Evolutionary conservation across 352 stramenopile species (phyloP).

Genomic region (Phytophthora chlamydospora): DNA sequence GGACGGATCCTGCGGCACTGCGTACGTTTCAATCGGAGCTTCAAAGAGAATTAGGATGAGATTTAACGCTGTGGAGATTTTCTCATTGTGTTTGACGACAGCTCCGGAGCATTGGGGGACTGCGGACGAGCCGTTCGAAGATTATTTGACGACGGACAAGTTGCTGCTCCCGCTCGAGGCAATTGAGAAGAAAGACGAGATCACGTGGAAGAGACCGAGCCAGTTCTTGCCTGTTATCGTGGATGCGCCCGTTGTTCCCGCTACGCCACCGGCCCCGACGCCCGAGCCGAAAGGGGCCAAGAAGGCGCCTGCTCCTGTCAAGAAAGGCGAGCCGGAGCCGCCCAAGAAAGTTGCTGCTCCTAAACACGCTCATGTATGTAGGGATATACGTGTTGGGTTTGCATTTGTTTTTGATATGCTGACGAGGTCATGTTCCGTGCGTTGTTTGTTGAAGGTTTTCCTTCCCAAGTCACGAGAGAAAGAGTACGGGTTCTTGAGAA

Average conservation of each 20-base stretch:
- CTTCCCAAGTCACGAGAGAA: slow-evolving; percentile 27
- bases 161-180: slow-evolving; percentile 36
- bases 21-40: slow-evolving; percentile 15
- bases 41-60: neutral
- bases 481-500: slow-evolving; percentile 16
- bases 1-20: slow-evolving; percentile 41
- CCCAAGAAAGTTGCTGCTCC: slow-evolving; percentile 47
- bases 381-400: neutral
- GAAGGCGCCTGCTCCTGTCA: slow-evolving; percentile 25
- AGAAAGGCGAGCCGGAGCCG: slow-evolving; percentile 45
- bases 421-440: neutral
- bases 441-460: slow-evolving; percentile 33
- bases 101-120: slow-evolving; percentile 60
- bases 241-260: slow-evolving; percentile 26
- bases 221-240: slow-evolving; percentile 64
- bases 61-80: neutral
- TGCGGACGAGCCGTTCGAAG: slow-evolving; percentile 51
- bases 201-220: slow-evolving; percentile 70
- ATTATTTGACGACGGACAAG: slow-evolving; percentile 34
- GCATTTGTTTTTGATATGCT: neutral
- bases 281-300: slow-evolving; percentile 44
- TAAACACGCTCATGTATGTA: slow-evolving; percentile 56
- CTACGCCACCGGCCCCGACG: slow-evolving; percentile 18
- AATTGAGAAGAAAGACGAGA: neutral
- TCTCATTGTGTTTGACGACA: slow-evolving; percentile 6